Conservation (phyloP, 2,329 filamentous ascomycete genomes). For the Paecilomyces sp. region DNA sequence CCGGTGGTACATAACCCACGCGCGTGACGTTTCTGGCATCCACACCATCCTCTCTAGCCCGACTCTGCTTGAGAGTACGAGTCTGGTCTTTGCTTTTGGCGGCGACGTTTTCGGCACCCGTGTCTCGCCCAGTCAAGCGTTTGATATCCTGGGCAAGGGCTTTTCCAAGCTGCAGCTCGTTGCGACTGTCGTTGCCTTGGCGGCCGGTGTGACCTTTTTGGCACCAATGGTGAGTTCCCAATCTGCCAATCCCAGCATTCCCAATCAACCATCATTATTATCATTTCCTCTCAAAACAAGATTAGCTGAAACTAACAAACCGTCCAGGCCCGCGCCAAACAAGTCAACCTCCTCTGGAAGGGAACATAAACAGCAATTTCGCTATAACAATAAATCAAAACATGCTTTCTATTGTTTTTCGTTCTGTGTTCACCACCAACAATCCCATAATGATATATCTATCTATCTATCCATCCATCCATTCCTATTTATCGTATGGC, state of each 20-base stretch:
- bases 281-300: background rate
- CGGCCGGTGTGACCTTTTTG: conserved; percentile 67
- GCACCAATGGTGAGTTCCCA: conserved; percentile 71
- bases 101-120: conserved; percentile 78
- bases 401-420: too few relatives aligned
- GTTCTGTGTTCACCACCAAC: too few relatives aligned
- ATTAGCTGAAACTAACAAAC: background rate
- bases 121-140: conserved; percentile 78
- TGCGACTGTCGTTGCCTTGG: conserved; percentile 73
- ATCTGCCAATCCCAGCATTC: background rate
- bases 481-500: too few relatives aligned
- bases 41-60: conserved; percentile 66
- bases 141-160: conserved; percentile 86
- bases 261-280: background rate
- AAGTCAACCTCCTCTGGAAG: background rate
- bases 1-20: conserved; percentile 71
- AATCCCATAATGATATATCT: too few relatives aligned
- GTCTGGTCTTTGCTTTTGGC: conserved; percentile 80
- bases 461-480: too few relatives aligned
- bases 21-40: conserved; percentile 72
- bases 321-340: background rate
- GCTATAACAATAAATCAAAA: too few relatives aligned
- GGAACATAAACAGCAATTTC: background rate
- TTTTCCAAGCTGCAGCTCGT: conserved; percentile 88
- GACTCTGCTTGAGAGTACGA: conserved; percentile 84